These are phyloP conservation scores for Solanum ahanhuiri DNA, from an alignment of 257 asterid genomes.

Conservation along the genomic window DNA sequence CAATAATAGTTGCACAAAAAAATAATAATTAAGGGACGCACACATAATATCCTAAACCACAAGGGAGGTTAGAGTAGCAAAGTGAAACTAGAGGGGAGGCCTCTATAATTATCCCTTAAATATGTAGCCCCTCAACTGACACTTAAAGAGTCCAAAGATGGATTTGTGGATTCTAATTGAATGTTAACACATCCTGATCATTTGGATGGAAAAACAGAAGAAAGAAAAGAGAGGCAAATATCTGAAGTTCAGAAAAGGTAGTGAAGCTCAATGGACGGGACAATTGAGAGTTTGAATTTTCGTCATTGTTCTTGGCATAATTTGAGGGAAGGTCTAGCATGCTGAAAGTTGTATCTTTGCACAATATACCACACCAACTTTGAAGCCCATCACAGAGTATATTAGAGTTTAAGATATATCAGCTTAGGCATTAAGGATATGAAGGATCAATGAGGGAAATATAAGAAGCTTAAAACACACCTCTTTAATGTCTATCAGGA, in stretches of 20 bases:
- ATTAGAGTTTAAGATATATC: background rate
- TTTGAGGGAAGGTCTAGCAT: background rate
- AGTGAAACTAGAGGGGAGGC: background rate
- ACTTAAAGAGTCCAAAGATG: background rate
- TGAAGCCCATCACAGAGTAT: background rate
- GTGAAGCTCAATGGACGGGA: background rate
- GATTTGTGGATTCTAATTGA: background rate
- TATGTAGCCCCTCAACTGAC: background rate
- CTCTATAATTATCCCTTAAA: background rate
- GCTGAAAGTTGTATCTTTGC: background rate
- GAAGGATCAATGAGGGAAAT: background rate
- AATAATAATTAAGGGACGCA: background rate
- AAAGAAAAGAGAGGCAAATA: background rate
- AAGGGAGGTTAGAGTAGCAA: background rate
- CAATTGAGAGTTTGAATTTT: background rate
- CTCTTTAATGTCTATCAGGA: constrained; percentile 67
- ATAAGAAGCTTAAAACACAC: constrained; percentile 18
- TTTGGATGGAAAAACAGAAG: background rate
- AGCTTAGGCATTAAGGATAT: background rate
- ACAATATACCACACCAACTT: background rate
- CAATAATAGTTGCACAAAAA: background rate
- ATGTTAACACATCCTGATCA: background rate
- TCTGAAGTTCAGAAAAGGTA: background rate
- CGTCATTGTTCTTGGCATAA: background rate
- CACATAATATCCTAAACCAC: background rate